Percentiles rank a stretch among this genome's conserved stretches.
Evolutionary conservation across 352 stramenopile genomes (phyloP).

Genomic region (Paralagenidium karlingii): DNA sequence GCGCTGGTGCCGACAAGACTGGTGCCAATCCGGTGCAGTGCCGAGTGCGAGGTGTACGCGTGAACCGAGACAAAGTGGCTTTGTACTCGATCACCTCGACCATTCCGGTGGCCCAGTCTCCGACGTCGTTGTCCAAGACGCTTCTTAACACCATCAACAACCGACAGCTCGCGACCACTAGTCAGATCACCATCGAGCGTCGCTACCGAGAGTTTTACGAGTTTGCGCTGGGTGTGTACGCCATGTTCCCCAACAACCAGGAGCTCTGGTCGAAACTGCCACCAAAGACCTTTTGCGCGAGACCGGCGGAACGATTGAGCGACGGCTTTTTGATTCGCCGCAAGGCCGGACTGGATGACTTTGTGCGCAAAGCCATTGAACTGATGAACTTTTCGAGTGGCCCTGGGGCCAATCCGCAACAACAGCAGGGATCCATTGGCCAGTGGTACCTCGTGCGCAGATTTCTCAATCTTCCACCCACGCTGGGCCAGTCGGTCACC

Average conservation of each 20-base stretch:
- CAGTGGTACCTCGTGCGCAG: constrained; percentile 61
- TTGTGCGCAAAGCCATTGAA: constrained; percentile 38
- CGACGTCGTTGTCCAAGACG: not conserved
- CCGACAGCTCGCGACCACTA: too few species aligned
- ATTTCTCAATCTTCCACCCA: constrained; percentile 41
- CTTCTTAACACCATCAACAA: too few species aligned
- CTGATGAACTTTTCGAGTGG: constrained; percentile 33
- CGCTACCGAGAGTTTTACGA: constrained; percentile 70
- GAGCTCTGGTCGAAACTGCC: constrained; percentile 42
- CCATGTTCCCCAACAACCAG: constrained; percentile 47
- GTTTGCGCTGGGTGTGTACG: constrained; percentile 40
- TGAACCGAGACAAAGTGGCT: constrained; percentile 33
- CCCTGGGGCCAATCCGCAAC: too few species aligned
- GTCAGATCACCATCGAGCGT: constrained; percentile 40
- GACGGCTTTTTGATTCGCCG: constrained; percentile 49
- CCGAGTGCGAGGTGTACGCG: constrained; percentile 32
- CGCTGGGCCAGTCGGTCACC: constrained; percentile 13
- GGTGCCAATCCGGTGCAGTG: constrained; percentile 24
- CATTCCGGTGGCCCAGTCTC: constrained; percentile 9
- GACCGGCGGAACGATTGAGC: constrained; percentile 8
- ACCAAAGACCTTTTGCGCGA: constrained; percentile 51
- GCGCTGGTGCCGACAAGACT: too few species aligned
- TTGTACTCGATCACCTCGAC: constrained; percentile 45
- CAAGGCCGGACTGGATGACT: constrained; percentile 55
- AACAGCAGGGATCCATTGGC: constrained; percentile 27